phyloP scores from a whole-genome alignment of 1,139 yeast species.

The Geotrichum macrosporum region DNA sequence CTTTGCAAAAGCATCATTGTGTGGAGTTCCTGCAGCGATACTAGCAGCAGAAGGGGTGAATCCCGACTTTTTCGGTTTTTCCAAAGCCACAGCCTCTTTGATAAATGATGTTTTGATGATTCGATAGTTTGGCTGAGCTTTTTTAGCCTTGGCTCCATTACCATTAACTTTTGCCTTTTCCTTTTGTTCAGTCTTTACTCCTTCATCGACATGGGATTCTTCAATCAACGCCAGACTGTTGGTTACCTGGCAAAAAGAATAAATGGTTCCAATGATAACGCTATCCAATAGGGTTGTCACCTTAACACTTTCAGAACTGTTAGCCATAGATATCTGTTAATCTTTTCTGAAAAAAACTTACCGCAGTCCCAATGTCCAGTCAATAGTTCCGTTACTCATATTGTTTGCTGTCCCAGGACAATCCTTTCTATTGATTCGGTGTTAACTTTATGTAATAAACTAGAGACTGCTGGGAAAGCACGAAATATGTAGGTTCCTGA shows the following conservation, averaged over 20 bases:
- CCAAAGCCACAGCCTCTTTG: slow-evolving; percentile 49
- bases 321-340: not conserved
- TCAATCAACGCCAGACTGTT: slow-evolving; percentile 41
- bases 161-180: not conserved
- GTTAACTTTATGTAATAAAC: too few relatives aligned
- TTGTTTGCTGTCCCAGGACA: not conserved
- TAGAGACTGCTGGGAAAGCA: too few relatives aligned
- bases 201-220: slow-evolving; percentile 21
- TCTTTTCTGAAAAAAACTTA: not conserved
- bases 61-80: slow-evolving; percentile 33
- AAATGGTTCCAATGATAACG: slow-evolving; percentile 55
- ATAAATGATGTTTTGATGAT: slow-evolving; percentile 58
- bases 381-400: slow-evolving; percentile 19
- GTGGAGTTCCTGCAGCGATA: slow-evolving; percentile 18
- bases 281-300: slow-evolving; percentile 58
- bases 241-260: slow-evolving; percentile 51
- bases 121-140: slow-evolving; percentile 42
- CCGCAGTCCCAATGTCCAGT: slow-evolving; percentile 17
- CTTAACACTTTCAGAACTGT: slow-evolving; percentile 40
- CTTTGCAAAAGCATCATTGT: slow-evolving; percentile 25
- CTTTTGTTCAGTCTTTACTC: slow-evolving; percentile 6
- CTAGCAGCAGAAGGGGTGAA: slow-evolving; percentile 13
- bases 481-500: too few relatives aligned
- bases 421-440: too few relatives aligned
- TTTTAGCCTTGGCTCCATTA: slow-evolving; percentile 28